Evolutionary conservation across 177 flowering plant species (phyloP), one percentile per base, ranked within the genome.

Genomic region (Vitis hybrid): DNA sequence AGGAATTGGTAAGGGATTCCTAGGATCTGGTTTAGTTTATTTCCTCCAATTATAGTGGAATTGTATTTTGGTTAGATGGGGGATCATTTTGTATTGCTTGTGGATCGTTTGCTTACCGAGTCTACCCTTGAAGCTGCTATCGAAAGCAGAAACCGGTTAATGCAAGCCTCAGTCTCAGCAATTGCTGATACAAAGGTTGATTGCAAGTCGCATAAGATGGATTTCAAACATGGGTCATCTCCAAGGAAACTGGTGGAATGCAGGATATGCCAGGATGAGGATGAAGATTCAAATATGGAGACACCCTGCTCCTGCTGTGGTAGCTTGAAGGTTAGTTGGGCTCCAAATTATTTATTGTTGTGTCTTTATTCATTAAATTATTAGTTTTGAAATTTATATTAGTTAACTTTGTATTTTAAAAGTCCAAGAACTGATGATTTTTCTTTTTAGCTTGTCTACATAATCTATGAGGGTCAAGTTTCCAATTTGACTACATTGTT

Each of bases 241-340:
- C 73, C 84, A 11, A 55, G 76, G 68, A 84, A 87, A 61, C 2
- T 83, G 73, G 88, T 79, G 24, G 87, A 84, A 64, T 88, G 92
- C 68, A 84, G 87, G 71, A 88, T 88, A 66, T 88, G 92, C 77
- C 92, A 86, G 66, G 92, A 88, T 55, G 92, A 88, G 69, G 92
- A 84, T 74, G 71, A 72, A 2, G 82, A 81, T 70, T 76, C 83
- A 7, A 83, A 81, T 51, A 83, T 86, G 90, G 92, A 88, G 73
- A 63, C 82, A 14, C 92, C 92, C 35, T 88, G 92, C 71, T 88
- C 92, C 64, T 88, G 92, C 69, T 74, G 87, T 63, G 92, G 92
- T 32, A 88, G 92, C 76, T 81, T 88, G 78, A 86, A 86, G 92
- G 92, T 88, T 48, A 72, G 77, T 75, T 69, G 24, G 9, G 58